Conservation (phyloP, 352 stramenopile genomes). For the Thraustochytrium sp. region DNA sequence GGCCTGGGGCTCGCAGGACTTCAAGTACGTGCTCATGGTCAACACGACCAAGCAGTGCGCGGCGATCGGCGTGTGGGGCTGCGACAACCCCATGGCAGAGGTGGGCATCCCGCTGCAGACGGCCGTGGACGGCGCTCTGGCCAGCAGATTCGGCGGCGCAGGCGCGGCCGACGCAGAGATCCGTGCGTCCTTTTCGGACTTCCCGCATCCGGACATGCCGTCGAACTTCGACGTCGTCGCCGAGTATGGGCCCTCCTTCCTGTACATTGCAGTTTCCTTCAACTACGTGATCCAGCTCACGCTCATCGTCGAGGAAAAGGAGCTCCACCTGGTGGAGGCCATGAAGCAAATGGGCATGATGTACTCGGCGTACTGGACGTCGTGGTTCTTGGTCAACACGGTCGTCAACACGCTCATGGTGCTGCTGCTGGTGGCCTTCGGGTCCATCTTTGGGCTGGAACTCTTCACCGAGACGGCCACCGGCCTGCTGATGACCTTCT, state of each 20-base stretch:
- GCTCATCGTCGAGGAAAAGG: constrained; percentile 35
- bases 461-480: constrained; percentile 11
- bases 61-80: constrained; percentile 1
- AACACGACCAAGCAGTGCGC: constrained; percentile 4
- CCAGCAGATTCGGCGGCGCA: neutral
- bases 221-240: constrained; percentile 11
- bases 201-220: constrained; percentile 36
- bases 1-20: neutral
- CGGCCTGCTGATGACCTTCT: constrained; percentile 5
- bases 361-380: constrained; percentile 3
- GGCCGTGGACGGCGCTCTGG: neutral
- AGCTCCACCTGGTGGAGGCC: constrained; percentile 33
- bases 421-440: neutral
- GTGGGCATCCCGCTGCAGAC: constrained; percentile 6
- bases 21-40: neutral
- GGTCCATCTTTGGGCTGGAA: neutral
- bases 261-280: constrained; percentile 34
- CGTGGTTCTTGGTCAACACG: constrained; percentile 23
- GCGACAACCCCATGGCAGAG: neutral
- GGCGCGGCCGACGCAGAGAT: neutral
- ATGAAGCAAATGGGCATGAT: constrained; percentile 43
- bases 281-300: constrained; percentile 44
- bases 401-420: constrained; percentile 40
- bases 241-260: constrained; percentile 14
- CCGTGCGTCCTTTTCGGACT: constrained; percentile 25